These are phyloP conservation scores for Batkoa obscura DNA, from an alignment of 371 early-diverging fungal genomes.

Conservation along the genomic window DNA sequence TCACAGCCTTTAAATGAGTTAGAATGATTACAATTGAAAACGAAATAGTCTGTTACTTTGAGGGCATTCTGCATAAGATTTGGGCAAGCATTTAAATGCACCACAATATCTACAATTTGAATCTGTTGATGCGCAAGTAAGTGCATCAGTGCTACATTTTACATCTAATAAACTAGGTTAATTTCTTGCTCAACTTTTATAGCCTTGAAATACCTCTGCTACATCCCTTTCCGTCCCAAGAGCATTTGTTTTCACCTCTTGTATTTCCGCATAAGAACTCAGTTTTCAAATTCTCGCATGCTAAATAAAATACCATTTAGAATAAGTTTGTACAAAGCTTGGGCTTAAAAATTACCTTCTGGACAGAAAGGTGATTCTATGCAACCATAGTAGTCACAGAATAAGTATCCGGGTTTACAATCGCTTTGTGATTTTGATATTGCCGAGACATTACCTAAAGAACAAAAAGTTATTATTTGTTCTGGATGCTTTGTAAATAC, in stretches of 20 bases:
- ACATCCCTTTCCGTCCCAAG: neutral
- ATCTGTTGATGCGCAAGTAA: neutral
- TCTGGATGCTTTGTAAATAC: too few species aligned
- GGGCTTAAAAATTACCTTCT: neutral
- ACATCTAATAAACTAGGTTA: neutral
- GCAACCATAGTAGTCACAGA: conserved; percentile 4
- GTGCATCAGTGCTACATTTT: neutral
- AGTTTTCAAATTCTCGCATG: neutral
- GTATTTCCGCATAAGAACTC: neutral
- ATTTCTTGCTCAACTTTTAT: too few species aligned
- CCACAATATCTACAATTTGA: neutral
- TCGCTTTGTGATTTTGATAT: too few species aligned
- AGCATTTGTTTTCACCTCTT: neutral
- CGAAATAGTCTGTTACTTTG: too few species aligned
- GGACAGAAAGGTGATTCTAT: neutral
- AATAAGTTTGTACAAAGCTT: neutral
- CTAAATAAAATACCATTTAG: neutral
- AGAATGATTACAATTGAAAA: neutral
- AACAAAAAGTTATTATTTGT: too few species aligned
- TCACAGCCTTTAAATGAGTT: neutral
- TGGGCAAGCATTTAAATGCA: neutral
- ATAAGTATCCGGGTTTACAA: neutral
- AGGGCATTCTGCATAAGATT: neutral
- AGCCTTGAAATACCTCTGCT: neutral
- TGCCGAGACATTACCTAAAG: too few species aligned